Evolutionary conservation across 352 stramenopile genomes (phyloP), one percentile per base, ranked within the genome.

Genomic region (Phytophthora pini): DNA sequence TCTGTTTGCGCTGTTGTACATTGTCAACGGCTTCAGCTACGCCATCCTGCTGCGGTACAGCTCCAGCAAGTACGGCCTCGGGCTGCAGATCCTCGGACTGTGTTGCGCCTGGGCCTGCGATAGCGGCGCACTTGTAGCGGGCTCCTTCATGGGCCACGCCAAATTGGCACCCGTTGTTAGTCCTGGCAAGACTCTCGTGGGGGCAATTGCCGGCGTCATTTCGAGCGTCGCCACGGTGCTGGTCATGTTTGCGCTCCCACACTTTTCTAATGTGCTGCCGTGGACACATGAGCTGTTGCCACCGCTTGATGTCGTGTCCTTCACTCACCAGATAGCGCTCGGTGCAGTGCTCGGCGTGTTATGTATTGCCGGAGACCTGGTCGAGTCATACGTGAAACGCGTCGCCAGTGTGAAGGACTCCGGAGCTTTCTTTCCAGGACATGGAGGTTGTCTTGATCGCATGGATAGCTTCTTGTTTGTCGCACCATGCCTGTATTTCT

Each of bases 381-480:
- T 86, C 17, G 85, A 93, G 68, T 92, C 82, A 39, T 85, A 78
- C 10, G 41, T 89, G 36, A 93, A 93, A 70, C 85, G 85, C 32
- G 76, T 89, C 17, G 82, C 82, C 15, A 67, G 79, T 39, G 74
- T 90, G 10, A 93, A 90, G 60, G 84, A 92, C 70, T 92, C 82
- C 20, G 84, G 85, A 15, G 27, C 69, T 29, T 81, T 93, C 52
- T 92, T 93, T 47, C 85, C 85, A 3, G 85, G 85, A 36, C 85
- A 93, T 52, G 85, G 85, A 39, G 85, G 85, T 15, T 89, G 79
- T 56, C 85, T 93, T 34, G 85, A 93, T 49, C 85, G 85, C 62
- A 90, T 92, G 81, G 82, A 92, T 60, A 92, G 82, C 67, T 82
- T 93, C 24, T 70, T 93, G 17, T 83, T 93, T 45, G 75, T 87